A percentile compares a stretch with the other conserved stretches of the same genome.
phyloP scores from a whole-genome alignment of 2,329 filamentous ascomycete genomes.

The Xylariales sp. region DNA sequence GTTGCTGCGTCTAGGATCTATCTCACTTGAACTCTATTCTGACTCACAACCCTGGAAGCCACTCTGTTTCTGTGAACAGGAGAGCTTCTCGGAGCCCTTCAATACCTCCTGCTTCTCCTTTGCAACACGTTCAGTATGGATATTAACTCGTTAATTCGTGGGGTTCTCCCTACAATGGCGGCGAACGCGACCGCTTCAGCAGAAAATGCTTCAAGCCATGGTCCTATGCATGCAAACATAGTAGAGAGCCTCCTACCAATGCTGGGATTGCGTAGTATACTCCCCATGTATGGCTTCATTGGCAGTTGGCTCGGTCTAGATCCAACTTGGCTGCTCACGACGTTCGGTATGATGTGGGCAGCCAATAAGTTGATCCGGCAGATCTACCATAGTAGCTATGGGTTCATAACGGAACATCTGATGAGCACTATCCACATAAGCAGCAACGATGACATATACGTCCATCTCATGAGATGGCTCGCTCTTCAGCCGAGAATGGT shows the following conservation, averaged over 20 bases:
- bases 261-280: constrained; percentile 36
- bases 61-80: no score
- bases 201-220: constrained; percentile 12
- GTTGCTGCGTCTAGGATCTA: no score
- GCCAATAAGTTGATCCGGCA: constrained; percentile 34
- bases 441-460: constrained; percentile 53
- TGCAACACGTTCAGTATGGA: no score
- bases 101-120: no score
- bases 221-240: constrained; percentile 13
- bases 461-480: constrained; percentile 55
- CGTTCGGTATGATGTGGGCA: constrained; percentile 44
- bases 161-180: constrained; percentile 13
- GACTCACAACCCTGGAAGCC: no score
- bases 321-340: constrained; percentile 41
- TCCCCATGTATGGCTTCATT: constrained; percentile 41
- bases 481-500: constrained; percentile 46
- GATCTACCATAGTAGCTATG: constrained; percentile 28
- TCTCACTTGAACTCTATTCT: no score
- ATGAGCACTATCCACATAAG: constrained; percentile 49
- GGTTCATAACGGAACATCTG: constrained; percentile 39
- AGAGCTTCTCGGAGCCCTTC: no score
- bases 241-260: constrained; percentile 40
- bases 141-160: constrained; percentile 15
- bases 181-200: constrained; percentile 15
- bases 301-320: constrained; percentile 43